Evolutionary conservation across 2,329 filamentous ascomycete genomes (phyloP).

Genomic region (Metarhizium humberi): DNA sequence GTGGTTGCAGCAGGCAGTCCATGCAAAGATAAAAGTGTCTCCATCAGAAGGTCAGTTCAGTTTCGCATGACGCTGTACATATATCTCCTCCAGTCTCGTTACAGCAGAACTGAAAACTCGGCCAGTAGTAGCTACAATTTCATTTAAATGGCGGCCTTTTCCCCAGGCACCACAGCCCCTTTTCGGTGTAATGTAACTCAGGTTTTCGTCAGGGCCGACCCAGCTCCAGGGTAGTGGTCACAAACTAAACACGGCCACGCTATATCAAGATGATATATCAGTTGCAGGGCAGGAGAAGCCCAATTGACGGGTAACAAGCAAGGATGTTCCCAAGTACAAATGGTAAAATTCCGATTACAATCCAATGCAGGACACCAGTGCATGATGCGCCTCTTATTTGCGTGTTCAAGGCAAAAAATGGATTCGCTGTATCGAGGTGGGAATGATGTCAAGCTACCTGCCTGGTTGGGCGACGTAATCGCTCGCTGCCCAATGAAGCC

Average conservation of each 20-base stretch:
- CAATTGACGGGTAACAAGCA: background rate
- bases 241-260: background rate
- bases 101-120: no score
- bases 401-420: background rate
- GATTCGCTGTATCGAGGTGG: background rate
- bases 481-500: conserved; percentile 2
- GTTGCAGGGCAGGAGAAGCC: background rate
- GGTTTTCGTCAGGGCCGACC: background rate
- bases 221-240: background rate
- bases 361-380: background rate
- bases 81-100: no score
- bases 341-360: background rate
- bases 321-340: background rate
- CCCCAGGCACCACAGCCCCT: no score
- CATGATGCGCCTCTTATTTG: background rate
- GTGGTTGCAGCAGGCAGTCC: no score
- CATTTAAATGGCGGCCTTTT: no score
- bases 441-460: conserved; percentile 1
- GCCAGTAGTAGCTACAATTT: no score
- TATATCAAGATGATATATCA: background rate
- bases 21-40: no score
- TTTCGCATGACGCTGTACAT: no score
- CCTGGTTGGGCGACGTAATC: background rate
- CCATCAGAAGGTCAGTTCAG: no score
- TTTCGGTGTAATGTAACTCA: background rate